Percentiles rank a stretch among this genome's conserved stretches.
phyloP scores from a whole-genome alignment of 345 rosid genomes.

The Brassica carinata region DNA sequence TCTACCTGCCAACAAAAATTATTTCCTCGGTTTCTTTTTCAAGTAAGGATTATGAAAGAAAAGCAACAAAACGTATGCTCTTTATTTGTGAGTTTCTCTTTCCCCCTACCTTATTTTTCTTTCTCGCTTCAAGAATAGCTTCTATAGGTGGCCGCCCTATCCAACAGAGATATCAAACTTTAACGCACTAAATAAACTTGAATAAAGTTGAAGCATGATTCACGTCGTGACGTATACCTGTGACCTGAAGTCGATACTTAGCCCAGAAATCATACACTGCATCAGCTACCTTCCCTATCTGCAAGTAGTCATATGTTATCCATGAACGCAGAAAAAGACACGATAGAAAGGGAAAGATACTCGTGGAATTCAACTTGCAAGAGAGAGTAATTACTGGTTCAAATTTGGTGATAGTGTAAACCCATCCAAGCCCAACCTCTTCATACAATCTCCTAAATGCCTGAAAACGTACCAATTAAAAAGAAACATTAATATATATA shows the following conservation, averaged over 20 bases:
- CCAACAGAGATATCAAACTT: conserved; percentile 5
- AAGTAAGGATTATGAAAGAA: neutral
- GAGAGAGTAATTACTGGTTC: conserved; percentile 62
- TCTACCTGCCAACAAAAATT: conserved; percentile 50
- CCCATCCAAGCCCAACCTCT: conserved; percentile 92
- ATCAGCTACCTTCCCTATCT: conserved; percentile 75
- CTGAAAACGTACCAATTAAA: conserved; percentile 44
- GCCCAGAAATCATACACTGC: conserved; percentile 84
- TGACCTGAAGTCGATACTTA: conserved; percentile 76
- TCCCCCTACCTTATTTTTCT: conserved; percentile 58
- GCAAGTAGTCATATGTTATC: conserved; percentile 19
- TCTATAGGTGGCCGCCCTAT: conserved; percentile 79
- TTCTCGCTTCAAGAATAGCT: conserved; percentile 65
- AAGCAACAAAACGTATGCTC: neutral
- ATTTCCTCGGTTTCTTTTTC: neutral
- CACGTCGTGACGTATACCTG: conserved; percentile 47
- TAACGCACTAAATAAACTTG: neutral
- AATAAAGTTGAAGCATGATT: neutral
- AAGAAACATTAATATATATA: neutral
- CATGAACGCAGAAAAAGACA: neutral
- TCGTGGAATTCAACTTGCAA: neutral
- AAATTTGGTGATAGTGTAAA: conserved; percentile 80
- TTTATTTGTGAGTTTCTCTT: conserved; percentile 1
- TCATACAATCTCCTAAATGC: conserved; percentile 84
- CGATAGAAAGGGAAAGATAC: neutral